Evolutionary conservation across 2,329 filamentous ascomycete genomes (phyloP).

Genomic region (Neofusicoccum laricinum): DNA sequence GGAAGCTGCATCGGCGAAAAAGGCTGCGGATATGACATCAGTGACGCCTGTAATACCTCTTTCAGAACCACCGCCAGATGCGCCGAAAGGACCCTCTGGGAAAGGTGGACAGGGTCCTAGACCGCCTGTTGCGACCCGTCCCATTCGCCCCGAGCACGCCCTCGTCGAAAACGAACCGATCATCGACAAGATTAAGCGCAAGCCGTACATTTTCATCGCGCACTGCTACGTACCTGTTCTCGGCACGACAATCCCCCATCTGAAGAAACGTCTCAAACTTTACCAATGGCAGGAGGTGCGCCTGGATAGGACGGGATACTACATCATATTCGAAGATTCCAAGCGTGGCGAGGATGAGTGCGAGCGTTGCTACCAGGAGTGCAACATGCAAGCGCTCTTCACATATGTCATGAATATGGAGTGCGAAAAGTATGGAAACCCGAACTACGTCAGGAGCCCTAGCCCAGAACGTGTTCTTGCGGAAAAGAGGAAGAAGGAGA

Average conservation of each 20-base stretch:
- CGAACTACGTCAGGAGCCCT: conserved; percentile 57
- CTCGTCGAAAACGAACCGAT: conserved; percentile 66
- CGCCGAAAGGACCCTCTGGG: conserved; percentile 79
- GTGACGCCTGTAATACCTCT: conserved; percentile 23
- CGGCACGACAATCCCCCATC: conserved; percentile 78
- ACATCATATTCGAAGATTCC: conserved; percentile 82
- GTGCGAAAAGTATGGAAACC: conserved; percentile 67
- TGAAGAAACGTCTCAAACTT: conserved; percentile 83
- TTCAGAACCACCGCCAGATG: conserved; percentile 67
- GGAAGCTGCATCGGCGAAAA: conserved; percentile 32
- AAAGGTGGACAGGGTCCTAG: conserved; percentile 39
- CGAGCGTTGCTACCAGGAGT: conserved; percentile 73
- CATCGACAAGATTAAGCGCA: conserved; percentile 66
- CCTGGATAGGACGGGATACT: conserved; percentile 84
- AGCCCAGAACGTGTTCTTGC: conserved; percentile 50
- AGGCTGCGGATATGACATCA: conserved; percentile 23
- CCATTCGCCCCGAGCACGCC: conserved; percentile 45
- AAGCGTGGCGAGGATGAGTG: conserved; percentile 75
- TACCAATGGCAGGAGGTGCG: conserved; percentile 80
- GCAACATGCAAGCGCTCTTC: conserved; percentile 81
- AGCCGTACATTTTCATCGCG: conserved; percentile 90
- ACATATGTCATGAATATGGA: conserved; percentile 93
- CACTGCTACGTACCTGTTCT: conserved; percentile 83
- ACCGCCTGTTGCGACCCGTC: conserved; percentile 24
- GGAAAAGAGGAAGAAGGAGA: conserved; percentile 58